These are phyloP conservation scores for Auricularia cornea DNA, from an alignment of 768 basidiomycete species.

Conservation along the genomic window DNA sequence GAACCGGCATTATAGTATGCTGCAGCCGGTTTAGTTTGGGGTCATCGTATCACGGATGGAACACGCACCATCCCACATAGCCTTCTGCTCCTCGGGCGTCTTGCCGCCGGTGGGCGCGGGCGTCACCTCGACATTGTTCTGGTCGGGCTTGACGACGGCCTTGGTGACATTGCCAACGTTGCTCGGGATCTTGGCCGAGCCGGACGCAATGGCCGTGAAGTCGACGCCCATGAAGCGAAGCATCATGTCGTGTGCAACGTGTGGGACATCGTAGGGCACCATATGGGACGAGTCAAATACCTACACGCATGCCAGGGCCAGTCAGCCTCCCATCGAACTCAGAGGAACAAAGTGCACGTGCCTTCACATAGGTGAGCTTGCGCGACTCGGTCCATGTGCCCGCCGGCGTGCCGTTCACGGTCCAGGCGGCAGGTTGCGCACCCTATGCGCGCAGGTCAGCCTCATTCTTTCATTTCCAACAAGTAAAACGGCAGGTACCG, in stretches of 20 bases:
- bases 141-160: conserved; percentile 47
- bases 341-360: conserved; percentile 21
- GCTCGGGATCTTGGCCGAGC: conserved; percentile 74
- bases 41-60: not conserved
- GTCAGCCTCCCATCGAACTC: not conserved
- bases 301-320: conserved; percentile 35
- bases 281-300: conserved; percentile 94
- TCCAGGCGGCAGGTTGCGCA: conserved; percentile 66
- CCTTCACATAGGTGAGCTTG: conserved; percentile 91
- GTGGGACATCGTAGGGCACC: conserved; percentile 83
- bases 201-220: conserved; percentile 70
- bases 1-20: conserved; percentile 93
- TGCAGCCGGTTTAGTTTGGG: conserved; percentile 28
- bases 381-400: conserved; percentile 88
- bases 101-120: conserved; percentile 32
- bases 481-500: no score
- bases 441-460: conserved; percentile 23
- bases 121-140: conserved; percentile 22
- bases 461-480: not conserved
- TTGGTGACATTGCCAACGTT: conserved; percentile 68
- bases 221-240: conserved; percentile 93
- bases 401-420: conserved; percentile 62
- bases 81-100: conserved; percentile 69
- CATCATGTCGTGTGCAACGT: conserved; percentile 94
- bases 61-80: conserved; percentile 80